Conservation (phyloP, 495 filamentous ascomycete species). For the Entonaema liquescens region DNA sequence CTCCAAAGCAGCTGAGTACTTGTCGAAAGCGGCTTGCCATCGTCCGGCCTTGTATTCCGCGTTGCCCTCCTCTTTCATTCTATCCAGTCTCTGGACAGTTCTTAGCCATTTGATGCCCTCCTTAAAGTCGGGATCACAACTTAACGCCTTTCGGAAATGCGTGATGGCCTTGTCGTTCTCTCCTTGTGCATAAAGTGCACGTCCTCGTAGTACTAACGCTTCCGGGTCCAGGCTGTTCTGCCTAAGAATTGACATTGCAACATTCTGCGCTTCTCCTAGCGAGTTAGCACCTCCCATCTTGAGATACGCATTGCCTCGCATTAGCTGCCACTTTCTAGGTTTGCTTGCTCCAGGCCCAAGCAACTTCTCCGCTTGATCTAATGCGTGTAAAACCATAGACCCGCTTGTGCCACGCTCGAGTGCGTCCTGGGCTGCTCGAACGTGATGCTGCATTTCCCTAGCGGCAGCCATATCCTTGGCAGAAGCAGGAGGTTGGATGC, state of each 20-base stretch:
- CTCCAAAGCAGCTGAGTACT: slow-evolving; percentile 83
- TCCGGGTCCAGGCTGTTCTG: slow-evolving; percentile 92
- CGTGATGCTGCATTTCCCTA: slow-evolving; percentile 81
- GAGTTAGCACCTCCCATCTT: slow-evolving; percentile 92
- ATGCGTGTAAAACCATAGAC: slow-evolving; percentile 90
- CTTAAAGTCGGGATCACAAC: slow-evolving; percentile 91
- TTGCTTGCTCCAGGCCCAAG: slow-evolving; percentile 76
- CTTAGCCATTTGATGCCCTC: slow-evolving; percentile 83
- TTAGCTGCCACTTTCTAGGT: slow-evolving; percentile 90
- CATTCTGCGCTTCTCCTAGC: slow-evolving; percentile 88
- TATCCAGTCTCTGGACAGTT: slow-evolving; percentile 87
- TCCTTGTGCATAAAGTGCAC: slow-evolving; percentile 86
- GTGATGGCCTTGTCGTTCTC: slow-evolving; percentile 96
- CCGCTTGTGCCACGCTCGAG: slow-evolving; percentile 75
- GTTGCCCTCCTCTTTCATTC: slow-evolving; percentile 95
- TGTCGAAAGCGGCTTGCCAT: slow-evolving; percentile 80
- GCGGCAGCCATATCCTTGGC: slow-evolving; percentile 83
- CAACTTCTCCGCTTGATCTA: slow-evolving; percentile 85
- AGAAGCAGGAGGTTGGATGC: slow-evolving; percentile 78
- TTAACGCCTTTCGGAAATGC: slow-evolving; percentile 87
- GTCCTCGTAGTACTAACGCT: slow-evolving; percentile 87
- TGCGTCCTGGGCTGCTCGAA: slow-evolving; percentile 81
- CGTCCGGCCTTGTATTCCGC: slow-evolving; percentile 83
- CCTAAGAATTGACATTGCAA: slow-evolving; percentile 85
- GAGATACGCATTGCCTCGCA: slow-evolving; percentile 93